Evolutionary conservation across 2,329 filamentous ascomycete species (phyloP).

Genomic region (Tricladium varicosporioides): DNA sequence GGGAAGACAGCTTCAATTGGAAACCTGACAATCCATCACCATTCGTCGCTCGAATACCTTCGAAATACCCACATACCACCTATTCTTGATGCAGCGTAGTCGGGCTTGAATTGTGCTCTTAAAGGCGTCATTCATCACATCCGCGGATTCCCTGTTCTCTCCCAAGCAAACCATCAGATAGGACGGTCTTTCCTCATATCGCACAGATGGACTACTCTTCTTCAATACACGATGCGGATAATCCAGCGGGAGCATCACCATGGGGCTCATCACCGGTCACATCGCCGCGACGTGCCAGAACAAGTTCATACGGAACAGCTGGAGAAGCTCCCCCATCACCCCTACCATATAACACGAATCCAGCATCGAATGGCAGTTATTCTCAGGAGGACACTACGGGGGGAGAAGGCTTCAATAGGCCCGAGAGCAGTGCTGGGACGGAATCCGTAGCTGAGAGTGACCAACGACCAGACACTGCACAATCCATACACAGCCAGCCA

Average conservation of each 20-base stretch:
- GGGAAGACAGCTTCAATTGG: too few species aligned
- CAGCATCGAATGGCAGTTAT: constrained; percentile 22
- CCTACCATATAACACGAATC: constrained; percentile 25
- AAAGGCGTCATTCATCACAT: neutral
- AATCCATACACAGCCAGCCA: constrained; percentile 25
- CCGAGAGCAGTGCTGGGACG: constrained; percentile 27
- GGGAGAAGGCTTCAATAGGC: constrained; percentile 24
- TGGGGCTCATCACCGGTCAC: constrained; percentile 47
- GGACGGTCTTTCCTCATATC: neutral
- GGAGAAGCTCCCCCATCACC: constrained; percentile 30
- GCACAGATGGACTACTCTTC: constrained; percentile 64
- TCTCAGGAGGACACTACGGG: constrained; percentile 28
- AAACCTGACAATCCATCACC: too few species aligned
- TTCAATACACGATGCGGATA: constrained; percentile 54
- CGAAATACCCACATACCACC: too few species aligned
- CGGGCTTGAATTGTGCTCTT: neutral
- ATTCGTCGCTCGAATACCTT: too few species aligned
- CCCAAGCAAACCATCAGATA: neutral
- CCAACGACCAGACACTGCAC: constrained; percentile 30
- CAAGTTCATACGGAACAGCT: constrained; percentile 26
- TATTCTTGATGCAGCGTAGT: too few species aligned
- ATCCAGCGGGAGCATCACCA: constrained; percentile 57
- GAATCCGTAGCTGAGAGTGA: constrained; percentile 29
- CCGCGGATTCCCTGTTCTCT: neutral
- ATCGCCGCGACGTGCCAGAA: constrained; percentile 31